Evolutionary conservation across 2,329 filamentous ascomycete species (phyloP), one percentile per base, ranked within the genome.

Genomic region (Tothia fuscella): DNA sequence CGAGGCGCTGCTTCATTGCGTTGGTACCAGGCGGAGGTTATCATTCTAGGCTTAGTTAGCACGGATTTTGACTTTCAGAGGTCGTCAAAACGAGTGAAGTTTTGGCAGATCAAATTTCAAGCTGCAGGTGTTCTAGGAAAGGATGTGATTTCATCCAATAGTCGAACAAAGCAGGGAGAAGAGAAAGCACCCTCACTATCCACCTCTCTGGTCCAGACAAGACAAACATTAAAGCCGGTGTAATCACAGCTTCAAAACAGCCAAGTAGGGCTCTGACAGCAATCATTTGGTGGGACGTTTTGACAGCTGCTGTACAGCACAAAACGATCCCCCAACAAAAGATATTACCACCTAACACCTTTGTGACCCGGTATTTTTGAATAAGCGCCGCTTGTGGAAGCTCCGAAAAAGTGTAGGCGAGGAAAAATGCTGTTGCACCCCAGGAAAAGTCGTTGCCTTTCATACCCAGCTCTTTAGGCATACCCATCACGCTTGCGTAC

Each of bases 1-100:
- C 78, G 66, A 20, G 78, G 55, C 0, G 77, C 75, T 54, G 82
- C 78, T 50, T 82, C 76, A 3, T 52, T 50, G 45, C 65, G 62
- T 45, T 66, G 70, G 45, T 72, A 72, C 68, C 67, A 74, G 61
- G 71, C 71, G 3, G 64, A 63, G 1, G 71, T 74, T 43, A 75
- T 67, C n/a, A 75, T 60, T 32, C n/a, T n/a, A n/a, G n/a, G n/a
- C n/a, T n/a, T n/a, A n/a, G n/a, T n/a, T n/a, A n/a, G n/a, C n/a
- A n/a, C n/a, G n/a, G n/a, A n/a, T n/a, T n/a, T n/a, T n/a, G n/a
- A n/a, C n/a, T n/a, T n/a, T n/a, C n/a, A n/a, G n/a, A n/a, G n/a
- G n/a, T n/a, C n/a, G n/a, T n/a, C n/a, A n/a, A n/a, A n/a, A n/a
- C n/a, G n/a, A n/a, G n/a, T n/a, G n/a, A n/a, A n/a, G n/a, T n/a